Conservation (phyloP, 805 yeast species). For the Kuraishia ogatae region DNA sequence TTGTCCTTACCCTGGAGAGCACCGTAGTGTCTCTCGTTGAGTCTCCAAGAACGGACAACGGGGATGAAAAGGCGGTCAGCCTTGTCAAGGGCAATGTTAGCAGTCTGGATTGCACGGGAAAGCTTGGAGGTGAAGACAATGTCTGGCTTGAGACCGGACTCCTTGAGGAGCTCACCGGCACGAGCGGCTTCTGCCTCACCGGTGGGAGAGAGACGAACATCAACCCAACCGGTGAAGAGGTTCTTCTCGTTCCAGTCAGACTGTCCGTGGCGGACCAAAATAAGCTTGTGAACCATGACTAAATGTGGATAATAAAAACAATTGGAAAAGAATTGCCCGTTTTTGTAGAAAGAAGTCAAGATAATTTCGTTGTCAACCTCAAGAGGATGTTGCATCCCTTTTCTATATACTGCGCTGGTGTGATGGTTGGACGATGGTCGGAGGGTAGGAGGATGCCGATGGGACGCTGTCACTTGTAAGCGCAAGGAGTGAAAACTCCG, state of each 20-base stretch:
- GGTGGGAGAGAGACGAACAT: slow-evolving; percentile 71
- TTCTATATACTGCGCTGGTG: neutral
- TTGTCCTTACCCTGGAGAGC: slow-evolving; percentile 98
- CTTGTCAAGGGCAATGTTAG: slow-evolving; percentile 82
- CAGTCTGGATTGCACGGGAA: slow-evolving; percentile 94
- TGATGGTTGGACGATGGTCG: slow-evolving; percentile 5
- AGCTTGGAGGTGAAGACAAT: slow-evolving; percentile 84
- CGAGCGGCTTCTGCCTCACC: slow-evolving; percentile 88
- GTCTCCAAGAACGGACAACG: slow-evolving; percentile 93
- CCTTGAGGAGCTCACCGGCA: slow-evolving; percentile 89
- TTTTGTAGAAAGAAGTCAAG: neutral
- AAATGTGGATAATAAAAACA: neutral
- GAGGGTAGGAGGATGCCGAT: slow-evolving; percentile 3
- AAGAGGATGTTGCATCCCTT: neutral
- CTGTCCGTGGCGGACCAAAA: slow-evolving; percentile 97
- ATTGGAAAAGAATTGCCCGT: neutral
- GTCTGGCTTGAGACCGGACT: slow-evolving; percentile 79
- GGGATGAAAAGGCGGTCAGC: slow-evolving; percentile 91
- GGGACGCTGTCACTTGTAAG: neutral
- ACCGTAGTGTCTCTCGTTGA: slow-evolving; percentile 99
- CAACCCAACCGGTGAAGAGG: slow-evolving; percentile 99
- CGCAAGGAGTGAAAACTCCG: slow-evolving; percentile 3
- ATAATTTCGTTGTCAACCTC: too few relatives aligned
- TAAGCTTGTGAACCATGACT: slow-evolving; percentile 39
- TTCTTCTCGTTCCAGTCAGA: slow-evolving; percentile 98